A percentile compares a stretch with the other conserved stretches of the same genome.
These are phyloP conservation scores for Vanrija sp. DNA, from an alignment of 1,284 basidiomycete species.

Conservation along the genomic window DNA sequence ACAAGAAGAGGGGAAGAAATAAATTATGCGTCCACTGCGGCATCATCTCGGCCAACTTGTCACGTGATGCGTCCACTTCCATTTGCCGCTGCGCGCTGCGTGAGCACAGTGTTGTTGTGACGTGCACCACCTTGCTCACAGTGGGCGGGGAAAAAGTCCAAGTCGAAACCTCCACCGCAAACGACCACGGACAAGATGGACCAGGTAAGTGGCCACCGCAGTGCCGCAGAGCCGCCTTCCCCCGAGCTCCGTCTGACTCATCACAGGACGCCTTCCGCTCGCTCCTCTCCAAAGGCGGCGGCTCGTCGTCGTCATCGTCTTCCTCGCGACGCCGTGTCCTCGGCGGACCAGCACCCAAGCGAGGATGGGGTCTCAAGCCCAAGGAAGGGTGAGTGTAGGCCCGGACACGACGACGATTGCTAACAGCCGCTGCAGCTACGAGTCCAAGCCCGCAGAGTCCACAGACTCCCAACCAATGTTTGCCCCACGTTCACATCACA, in stretches of 20 bases:
- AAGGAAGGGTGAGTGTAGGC: slow-evolving; percentile 24
- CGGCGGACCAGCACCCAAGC: slow-evolving; percentile 30
- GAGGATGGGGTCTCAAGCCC: slow-evolving; percentile 37
- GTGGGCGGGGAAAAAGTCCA: too few species aligned
- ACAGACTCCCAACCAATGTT: slow-evolving; percentile 21
- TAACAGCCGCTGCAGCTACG: background rate
- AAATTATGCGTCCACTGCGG: too few species aligned
- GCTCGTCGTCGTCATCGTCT: slow-evolving; percentile 22
- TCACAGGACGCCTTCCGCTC: slow-evolving; percentile 41
- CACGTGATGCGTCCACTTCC: too few species aligned
- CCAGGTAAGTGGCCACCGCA: slow-evolving; percentile 23
- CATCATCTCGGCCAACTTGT: too few species aligned
- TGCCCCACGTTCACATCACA: slow-evolving; percentile 32
- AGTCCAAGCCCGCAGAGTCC: background rate
- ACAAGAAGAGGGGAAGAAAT: too few species aligned
- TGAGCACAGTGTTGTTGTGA: too few species aligned
- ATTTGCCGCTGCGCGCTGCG: too few species aligned
- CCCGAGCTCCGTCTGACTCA: too few species aligned
- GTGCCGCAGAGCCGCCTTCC: too few species aligned
- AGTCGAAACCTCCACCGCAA: too few species aligned
- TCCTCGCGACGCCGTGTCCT: slow-evolving; percentile 17
- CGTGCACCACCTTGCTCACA: too few species aligned
- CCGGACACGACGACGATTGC: background rate
- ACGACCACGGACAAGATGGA: slow-evolving; percentile 20
- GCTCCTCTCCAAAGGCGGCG: slow-evolving; percentile 28